Evolutionary conservation across 2,329 filamentous ascomycete genomes (phyloP).

Genomic region (Chrysoporthe puriensis): DNA sequence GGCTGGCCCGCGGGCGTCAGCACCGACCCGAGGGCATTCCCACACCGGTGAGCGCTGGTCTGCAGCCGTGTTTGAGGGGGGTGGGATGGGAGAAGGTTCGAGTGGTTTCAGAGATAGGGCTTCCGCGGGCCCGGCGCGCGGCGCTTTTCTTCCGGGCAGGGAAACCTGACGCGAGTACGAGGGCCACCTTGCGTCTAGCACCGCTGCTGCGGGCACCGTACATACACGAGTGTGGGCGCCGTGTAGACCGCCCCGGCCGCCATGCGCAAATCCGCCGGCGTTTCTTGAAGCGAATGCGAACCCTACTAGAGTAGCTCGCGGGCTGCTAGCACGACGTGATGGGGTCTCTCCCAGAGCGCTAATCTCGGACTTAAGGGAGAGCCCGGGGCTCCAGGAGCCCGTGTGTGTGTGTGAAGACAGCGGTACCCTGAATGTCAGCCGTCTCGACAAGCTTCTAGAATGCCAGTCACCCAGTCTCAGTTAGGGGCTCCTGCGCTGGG

Average conservation of each 20-base stretch:
- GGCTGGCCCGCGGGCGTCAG: background rate
- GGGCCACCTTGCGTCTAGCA: no score
- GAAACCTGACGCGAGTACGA: background rate
- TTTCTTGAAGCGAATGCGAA: constrained; percentile 23
- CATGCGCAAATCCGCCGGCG: constrained; percentile 1
- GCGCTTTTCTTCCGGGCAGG: background rate
- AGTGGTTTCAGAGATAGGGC: background rate
- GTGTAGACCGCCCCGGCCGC: no score
- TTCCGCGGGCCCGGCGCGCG: background rate
- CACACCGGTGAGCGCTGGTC: constrained; percentile 8
- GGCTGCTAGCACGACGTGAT: background rate
- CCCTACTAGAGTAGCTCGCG: background rate
- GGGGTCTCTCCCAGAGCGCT: background rate
- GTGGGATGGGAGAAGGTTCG: background rate
- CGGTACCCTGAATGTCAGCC: constrained; percentile 3
- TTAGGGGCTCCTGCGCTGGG: no score
- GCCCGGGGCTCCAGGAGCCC: background rate
- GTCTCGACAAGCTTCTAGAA: constrained; percentile 24
- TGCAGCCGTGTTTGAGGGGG: background rate
- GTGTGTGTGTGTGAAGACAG: background rate
- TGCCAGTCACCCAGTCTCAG: background rate
- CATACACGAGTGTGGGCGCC: background rate
- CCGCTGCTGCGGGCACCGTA: background rate
- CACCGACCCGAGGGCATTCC: background rate
- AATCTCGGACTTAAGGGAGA: background rate